A percentile compares a stretch with the other conserved stretches of the same genome.
Evolutionary conservation across 1,139 yeast species (phyloP).

Genomic region (Zygosaccharomyces pseudobailii): DNA sequence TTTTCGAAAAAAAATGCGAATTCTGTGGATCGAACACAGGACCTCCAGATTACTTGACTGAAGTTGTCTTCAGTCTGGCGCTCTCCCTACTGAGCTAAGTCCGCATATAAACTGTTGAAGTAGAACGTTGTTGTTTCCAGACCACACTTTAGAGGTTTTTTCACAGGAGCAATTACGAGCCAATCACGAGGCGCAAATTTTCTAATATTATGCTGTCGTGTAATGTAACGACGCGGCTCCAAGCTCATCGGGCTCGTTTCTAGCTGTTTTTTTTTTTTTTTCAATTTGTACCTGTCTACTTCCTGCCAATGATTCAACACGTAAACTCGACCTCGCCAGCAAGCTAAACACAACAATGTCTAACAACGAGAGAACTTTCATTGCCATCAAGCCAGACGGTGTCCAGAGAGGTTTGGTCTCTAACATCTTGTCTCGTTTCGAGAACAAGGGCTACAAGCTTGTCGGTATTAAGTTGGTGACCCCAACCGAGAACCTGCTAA

Average conservation of each 20-base stretch:
- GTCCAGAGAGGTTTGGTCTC: constrained; percentile 98
- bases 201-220: not conserved
- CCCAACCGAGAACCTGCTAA: constrained; percentile 83
- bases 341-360: constrained; percentile 13
- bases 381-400: constrained; percentile 99
- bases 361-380: constrained; percentile 88
- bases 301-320: not conserved
- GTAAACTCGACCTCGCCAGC: not conserved
- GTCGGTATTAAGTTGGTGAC: constrained; percentile 90
- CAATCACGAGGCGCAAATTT: constrained; percentile 5
- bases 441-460: constrained; percentile 94
- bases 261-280: not conserved
- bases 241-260: not conserved
- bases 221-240: not conserved
- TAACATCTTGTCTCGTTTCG: constrained; percentile 88
- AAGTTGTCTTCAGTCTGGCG: constrained; percentile 30
- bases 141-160: not conserved
- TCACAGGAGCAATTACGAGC: not conserved
- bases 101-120: constrained; percentile 6
- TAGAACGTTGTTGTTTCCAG: too few relatives aligned
- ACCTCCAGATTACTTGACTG: constrained; percentile 59
- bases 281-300: not conserved
- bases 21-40: constrained; percentile 94
- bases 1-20: constrained; percentile 47
- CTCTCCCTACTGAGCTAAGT: constrained; percentile 33